phyloP scores from a whole-genome alignment of 1,284 basidiomycete species.

The Melanopsichium pennsylvanicum region DNA sequence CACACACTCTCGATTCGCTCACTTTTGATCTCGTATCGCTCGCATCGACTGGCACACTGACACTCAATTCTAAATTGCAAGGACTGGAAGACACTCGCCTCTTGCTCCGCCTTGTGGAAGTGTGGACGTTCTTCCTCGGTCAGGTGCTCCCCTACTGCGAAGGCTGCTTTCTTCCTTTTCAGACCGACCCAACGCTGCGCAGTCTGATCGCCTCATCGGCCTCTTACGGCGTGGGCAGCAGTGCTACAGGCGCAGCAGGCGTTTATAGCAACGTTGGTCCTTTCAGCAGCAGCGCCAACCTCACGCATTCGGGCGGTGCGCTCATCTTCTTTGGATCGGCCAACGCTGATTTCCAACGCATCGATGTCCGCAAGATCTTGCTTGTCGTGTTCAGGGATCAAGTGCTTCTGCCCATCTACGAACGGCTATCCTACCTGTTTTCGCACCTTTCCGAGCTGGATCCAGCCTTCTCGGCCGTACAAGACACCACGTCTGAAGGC shows the following conservation, averaged over 20 bases:
- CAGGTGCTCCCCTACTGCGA: constrained; percentile 88
- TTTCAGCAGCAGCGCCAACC: constrained; percentile 5
- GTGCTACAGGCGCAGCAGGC: not conserved
- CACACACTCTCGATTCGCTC: constrained; percentile 70
- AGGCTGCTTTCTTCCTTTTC: constrained; percentile 69
- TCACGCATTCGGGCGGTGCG: constrained; percentile 13
- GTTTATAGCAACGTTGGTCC: too few relatives aligned
- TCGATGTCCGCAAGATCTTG: constrained; percentile 82
- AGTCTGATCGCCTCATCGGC: constrained; percentile 39
- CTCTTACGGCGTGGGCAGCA: constrained; percentile 1
- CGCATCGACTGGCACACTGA: constrained; percentile 86
- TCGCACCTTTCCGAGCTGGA: constrained; percentile 43
- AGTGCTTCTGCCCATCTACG: constrained; percentile 57
- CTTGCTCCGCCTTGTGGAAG: constrained; percentile 79
- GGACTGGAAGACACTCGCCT: constrained; percentile 73
- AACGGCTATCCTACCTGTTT: constrained; percentile 51
- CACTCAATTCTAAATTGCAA: constrained; percentile 82
- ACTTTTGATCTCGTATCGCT: constrained; percentile 83
- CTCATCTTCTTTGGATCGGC: constrained; percentile 13
- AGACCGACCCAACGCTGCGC: constrained; percentile 57
- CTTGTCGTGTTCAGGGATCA: constrained; percentile 80
- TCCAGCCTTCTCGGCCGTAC: constrained; percentile 20
- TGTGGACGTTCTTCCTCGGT: constrained; percentile 94
- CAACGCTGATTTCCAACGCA: constrained; percentile 58
- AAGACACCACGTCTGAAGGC: constrained; percentile 8